A percentile compares a stretch with the other conserved stretches of the same genome.
Conservation (phyloP, 2,329 filamentous ascomycete species). For the Albifimbria verrucaria region DNA sequence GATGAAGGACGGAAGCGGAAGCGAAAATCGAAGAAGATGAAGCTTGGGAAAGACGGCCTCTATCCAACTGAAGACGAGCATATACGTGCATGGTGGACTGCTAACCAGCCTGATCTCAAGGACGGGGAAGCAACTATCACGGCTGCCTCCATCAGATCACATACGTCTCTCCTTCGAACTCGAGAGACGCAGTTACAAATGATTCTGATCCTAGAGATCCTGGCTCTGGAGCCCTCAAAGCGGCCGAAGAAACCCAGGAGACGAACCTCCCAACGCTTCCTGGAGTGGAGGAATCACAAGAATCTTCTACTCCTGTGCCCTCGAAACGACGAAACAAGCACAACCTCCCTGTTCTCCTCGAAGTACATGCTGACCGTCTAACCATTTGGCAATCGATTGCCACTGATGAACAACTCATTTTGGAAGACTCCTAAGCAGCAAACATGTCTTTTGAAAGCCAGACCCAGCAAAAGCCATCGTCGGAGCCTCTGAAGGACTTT, state of each 20-base stretch:
- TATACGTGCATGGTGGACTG: conserved; percentile 68
- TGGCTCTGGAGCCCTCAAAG: conserved; percentile 62
- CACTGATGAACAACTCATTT: conserved; percentile 51
- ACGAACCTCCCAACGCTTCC: conserved; percentile 45
- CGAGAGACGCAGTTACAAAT: conserved; percentile 79
- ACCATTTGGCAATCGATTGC: conserved; percentile 82
- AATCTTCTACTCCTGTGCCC: conserved; percentile 20
- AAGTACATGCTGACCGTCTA: conserved; percentile 72
- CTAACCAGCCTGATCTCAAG: conserved; percentile 48
- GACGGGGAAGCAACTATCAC: conserved; percentile 46
- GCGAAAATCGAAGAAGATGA: conserved; percentile 60
- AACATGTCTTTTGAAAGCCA: conserved; percentile 29
- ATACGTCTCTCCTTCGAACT: conserved; percentile 64
- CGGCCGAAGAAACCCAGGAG: conserved; percentile 37
- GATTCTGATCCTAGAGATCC: conserved; percentile 73
- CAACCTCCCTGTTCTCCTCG: conserved; percentile 63
- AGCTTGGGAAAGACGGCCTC: conserved; percentile 64
- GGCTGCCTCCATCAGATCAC: conserved; percentile 55
- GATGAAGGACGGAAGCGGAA: conserved; percentile 45
- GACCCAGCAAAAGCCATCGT: conserved; percentile 37
- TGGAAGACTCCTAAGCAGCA: conserved; percentile 45
- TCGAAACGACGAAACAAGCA: conserved; percentile 59
- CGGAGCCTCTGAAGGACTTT: conserved; percentile 70
- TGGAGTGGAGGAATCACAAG: conserved; percentile 29
- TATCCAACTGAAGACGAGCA: conserved; percentile 64